Percentiles rank a stretch among this genome's conserved stretches.
Conservation (phyloP, 2,329 filamentous ascomycete species). For the Calonectria fujianensis region DNA sequence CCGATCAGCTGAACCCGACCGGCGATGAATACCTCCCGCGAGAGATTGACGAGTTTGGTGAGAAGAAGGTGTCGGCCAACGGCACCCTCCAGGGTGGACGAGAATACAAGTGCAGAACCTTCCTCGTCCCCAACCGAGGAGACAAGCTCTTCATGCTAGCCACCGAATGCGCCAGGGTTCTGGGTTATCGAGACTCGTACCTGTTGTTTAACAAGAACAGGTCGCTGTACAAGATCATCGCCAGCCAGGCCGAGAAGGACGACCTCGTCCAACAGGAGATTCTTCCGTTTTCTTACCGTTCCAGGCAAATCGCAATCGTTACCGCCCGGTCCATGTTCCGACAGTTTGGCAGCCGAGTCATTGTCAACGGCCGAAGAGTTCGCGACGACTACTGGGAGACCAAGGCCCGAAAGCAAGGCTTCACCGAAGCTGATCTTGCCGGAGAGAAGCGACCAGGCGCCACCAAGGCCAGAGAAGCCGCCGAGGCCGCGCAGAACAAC, state of each 20-base stretch:
- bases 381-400: constrained; percentile 99
- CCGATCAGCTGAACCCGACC: constrained; percentile 91
- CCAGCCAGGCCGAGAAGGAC: constrained; percentile 96
- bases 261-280: constrained; percentile 97
- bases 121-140: constrained; percentile 91
- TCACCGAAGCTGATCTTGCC: constrained; percentile 96
- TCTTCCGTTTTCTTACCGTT: constrained; percentile 96
- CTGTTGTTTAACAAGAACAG: constrained; percentile 98
- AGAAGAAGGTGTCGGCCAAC: constrained; percentile 92
- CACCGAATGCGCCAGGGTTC: constrained; percentile 94
- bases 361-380: constrained; percentile 91
- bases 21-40: constrained; percentile 96
- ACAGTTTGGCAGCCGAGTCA: constrained; percentile 96
- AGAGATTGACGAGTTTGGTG: constrained; percentile 93
- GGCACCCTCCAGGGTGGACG: constrained; percentile 88
- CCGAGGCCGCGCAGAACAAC: constrained; percentile 78
- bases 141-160: constrained; percentile 99
- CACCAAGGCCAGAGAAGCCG: constrained; percentile 89
- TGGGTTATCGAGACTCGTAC: constrained; percentile 98
- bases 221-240: constrained; percentile 98
- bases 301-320: constrained; percentile 98
- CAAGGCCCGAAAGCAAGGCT: constrained; percentile 97
- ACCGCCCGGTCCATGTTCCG: constrained; percentile 99
- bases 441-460: constrained; percentile 97
- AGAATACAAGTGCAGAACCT: constrained; percentile 94